Base-by-base conservation (phyloP, 352 stramenopile species). In the Phytopythium oedochilum region DNA sequence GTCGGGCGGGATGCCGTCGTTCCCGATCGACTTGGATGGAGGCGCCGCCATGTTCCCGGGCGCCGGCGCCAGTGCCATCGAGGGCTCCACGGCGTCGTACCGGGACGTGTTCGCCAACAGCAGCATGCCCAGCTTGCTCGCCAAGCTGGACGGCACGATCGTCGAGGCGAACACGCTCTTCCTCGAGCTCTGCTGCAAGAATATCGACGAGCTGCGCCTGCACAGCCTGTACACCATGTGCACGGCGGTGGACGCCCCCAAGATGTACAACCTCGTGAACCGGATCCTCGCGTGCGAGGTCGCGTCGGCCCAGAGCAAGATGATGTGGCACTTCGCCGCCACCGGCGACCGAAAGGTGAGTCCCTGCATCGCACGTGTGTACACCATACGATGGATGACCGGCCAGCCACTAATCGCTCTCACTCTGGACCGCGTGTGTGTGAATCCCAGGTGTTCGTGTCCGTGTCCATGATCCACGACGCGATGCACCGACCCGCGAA, bases 381-480 rank as follows among this genome's bases (percentile, higher is more conserved):
- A n/a, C n/a, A n/a, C n/a, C n/a, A n/a, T n/a, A n/a, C n/a, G n/a
- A n/a, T n/a, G n/a, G n/a, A n/a, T n/a, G n/a, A n/a, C n/a, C n/a
- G n/a, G n/a, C n/a, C n/a, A n/a, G n/a, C n/a, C n/a, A n/a, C n/a
- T n/a, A n/a, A 25, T 23, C 10, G 20, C n/a, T 51, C 15, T 55
- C 0, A 32, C 9, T 9, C 49, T 56, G 20, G n/a, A n/a, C n/a
- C n/a, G n/a, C n/a, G n/a, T n/a, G n/a, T n/a, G n/a, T n/a, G n/a
- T n/a, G n/a, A n/a, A n/a, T n/a, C n/a, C n/a, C 29, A 89, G 78
- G 78, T 92, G 36, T 92, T 89, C 63, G 82, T 92, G 17, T 92
- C 82, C 6, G 78, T 92, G 44, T 86, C 82, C n/a, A 86, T 92
- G 73, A 83, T 92, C 48, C 77, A 89, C 61, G 82, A 92, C 61